Evolutionary conservation across 1,284 basidiomycete genomes (phyloP).

Genomic region (Irpex sp.): DNA sequence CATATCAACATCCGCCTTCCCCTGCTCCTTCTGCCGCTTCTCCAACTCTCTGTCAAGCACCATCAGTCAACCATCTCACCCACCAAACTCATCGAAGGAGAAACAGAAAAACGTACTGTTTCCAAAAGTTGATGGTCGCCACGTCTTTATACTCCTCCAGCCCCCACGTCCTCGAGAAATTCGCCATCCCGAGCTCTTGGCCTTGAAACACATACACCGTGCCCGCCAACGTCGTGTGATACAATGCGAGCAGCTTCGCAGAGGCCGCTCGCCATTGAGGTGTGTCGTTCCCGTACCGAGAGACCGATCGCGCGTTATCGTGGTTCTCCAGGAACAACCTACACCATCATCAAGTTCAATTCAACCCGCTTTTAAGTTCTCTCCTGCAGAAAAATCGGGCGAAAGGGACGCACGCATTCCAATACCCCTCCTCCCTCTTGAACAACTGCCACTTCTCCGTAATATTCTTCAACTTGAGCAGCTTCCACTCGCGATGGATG

Average conservation of each 20-base stretch:
- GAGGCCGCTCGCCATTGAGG: slow-evolving; percentile 49
- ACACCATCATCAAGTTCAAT: not conserved
- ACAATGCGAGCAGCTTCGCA: slow-evolving; percentile 62
- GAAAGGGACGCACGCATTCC: slow-evolving; percentile 63
- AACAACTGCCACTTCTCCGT: slow-evolving; percentile 59
- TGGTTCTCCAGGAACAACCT: slow-evolving; percentile 68
- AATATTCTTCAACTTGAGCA: slow-evolving; percentile 54
- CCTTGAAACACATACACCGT: slow-evolving; percentile 77
- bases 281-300: slow-evolving; percentile 63
- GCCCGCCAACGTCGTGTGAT: slow-evolving; percentile 60
- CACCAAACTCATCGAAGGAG: slow-evolving; percentile 9
- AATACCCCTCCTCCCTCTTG: slow-evolving; percentile 55
- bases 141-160: slow-evolving; percentile 75
- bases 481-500: slow-evolving; percentile 43
- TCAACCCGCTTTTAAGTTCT: no score
- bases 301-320: slow-evolving; percentile 60
- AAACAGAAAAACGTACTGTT: slow-evolving; percentile 29
- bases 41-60: slow-evolving; percentile 19
- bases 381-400: no score
- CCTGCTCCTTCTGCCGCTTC: slow-evolving; percentile 34
- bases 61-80: not conserved
- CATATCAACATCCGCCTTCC: slow-evolving; percentile 48
- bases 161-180: slow-evolving; percentile 63
- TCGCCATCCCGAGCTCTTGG: slow-evolving; percentile 68
- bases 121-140: slow-evolving; percentile 50